Base-by-base conservation (phyloP, 2,329 filamentous ascomycete species). In the Cytospora leucostoma region DNA sequence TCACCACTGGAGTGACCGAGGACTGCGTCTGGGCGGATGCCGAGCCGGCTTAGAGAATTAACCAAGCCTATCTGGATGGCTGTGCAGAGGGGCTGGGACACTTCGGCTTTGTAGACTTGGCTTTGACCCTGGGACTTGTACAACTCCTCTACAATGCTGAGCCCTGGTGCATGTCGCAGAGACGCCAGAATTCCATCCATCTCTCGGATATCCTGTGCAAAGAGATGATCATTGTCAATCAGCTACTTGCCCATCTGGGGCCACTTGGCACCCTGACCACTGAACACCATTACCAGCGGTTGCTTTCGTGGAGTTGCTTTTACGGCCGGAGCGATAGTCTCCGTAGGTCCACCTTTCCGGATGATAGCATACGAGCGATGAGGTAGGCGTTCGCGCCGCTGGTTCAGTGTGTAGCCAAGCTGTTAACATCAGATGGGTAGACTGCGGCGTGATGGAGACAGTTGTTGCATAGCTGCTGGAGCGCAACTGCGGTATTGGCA, bases 1-100 rank as follows among this genome's bases (percentile, higher is more conserved):
- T 78, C 76, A 4, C 77, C 77, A 8, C 70, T 73, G 1, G 76
- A 78, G 59, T 79, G 77, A 0, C 77, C 77, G 1, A 76, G 66
- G 7, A 78, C 74, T 1, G 71, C 71, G 3, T 64, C 15, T 0
- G 76, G 74, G 0, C 59, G 55, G 8, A 79, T 67, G 0, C 66
- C 67, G 63, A 70, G 72, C 0, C 64, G 70, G 1, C 71, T 65
- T 5, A 78, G 70, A 0, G 78, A 66, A 5, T 79, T 69, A 5
- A 74, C 76, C 2, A 82, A 64, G 2, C 70, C 79, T 7, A 83
- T 72, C 65, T 83, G 82, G 1, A 84, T 32, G 0, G 80, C 80
- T 0, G 80, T 82, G 47, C 77, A 82, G 0, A 80, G 64, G 1
- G 81, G 77, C 59, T 83, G 80, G 0, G 75, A 75, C 32, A 79